Evolutionary conservation across 2,329 filamentous ascomycete species (phyloP), one percentile per base, ranked within the genome.

Genomic region (Pseudopithomyces maydicus): DNA sequence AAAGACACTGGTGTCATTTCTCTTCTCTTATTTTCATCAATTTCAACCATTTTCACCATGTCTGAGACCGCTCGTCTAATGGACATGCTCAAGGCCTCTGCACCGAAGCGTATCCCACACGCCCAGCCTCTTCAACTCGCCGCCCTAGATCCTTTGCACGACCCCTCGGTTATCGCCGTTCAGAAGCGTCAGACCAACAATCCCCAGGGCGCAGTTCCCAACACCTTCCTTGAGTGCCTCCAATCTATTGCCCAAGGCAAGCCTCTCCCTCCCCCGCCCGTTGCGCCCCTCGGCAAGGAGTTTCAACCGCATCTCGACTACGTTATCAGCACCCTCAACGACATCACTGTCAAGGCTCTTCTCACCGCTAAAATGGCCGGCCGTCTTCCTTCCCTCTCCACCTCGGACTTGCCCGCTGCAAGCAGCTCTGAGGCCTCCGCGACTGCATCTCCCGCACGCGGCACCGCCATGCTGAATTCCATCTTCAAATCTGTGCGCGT

Each of bases 401-500:
- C 75, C 54, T 71, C 68, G 17, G 62, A 73, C 71, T 83, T 90
- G 57, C 86, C 88, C 32, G 79, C 81, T 56, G 82, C 88, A 57
- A 84, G 85, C 55, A 82, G 88, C 72, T 81, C 82, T 74, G 81
- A 83, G 64, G 82, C 85, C 60, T 78, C 84, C 46, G 85, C 85
- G 71, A 87, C 85, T 41, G 81, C 82, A 62, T 90, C 90, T 10
- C 89, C 90, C 23, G 89, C 90, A 54, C 88, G 90, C 69, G 89
- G 90, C 75, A 87, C 89, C 77, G 90, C 90, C 55, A 92, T 92
- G 86, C 87, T 77, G 54, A 72, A 75, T 53, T 73, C 70, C 54
- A 77, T 80, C 55, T 77, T 79, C 61, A 77, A 78, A 53, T 77
- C 77, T 49, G 76, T 80, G 41, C 77, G 80, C 46, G 76, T 80